Evolutionary conservation across 495 filamentous ascomycete species (phyloP), one percentile per base, ranked within the genome.

Genomic region (Ramalina intermedia): DNA sequence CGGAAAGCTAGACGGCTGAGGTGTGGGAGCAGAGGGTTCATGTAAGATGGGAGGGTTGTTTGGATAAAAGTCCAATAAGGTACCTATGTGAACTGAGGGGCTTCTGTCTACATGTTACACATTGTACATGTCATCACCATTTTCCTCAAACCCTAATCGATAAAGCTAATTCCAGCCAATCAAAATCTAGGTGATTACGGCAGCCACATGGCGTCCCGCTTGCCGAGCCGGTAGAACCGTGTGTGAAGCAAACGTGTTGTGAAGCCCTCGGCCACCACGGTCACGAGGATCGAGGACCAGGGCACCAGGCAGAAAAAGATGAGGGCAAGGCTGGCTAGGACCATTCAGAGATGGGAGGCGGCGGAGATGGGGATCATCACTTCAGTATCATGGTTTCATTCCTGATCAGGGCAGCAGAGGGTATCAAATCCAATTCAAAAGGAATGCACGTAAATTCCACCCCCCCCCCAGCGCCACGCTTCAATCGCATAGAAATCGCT

Each of bases 81-180:
- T 18, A 23, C 17, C 39, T 41, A 11, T 9, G 39, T 18, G 2
- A n/a, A 23, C 0, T 18, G 39, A 41, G 39, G 21, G 26, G 26
- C 24, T 41, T 41, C 14, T 13, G 41, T 20, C 23, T 24, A 24
- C 23, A 24, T 24, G 21, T 47, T 33, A 11, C 37, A 36, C 13
- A 21, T 27, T 36, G n/a, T 63, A 71, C 50, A 55, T 48, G 65
- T 71, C 69, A 69, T 67, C 55, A 62, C 63, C 63, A 59, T 60
- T 53, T 60, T 53, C 57, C 64, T 60, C 60, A 55, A 47, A 38
- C 29, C 47, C 47, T 49, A 49, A 49, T 49, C 47, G 47, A 49
- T 49, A 43, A 49, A 2, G 4, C 23, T 24, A 17, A 24, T 13
- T 23, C 36, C 23, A 44, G 60, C 47, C 47, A 49, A 49, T 49